A percentile compares a stretch with the other conserved stretches of the same genome.
Conservation (phyloP, 2,329 filamentous ascomycete genomes). For the Dactylella cylindrospora region DNA sequence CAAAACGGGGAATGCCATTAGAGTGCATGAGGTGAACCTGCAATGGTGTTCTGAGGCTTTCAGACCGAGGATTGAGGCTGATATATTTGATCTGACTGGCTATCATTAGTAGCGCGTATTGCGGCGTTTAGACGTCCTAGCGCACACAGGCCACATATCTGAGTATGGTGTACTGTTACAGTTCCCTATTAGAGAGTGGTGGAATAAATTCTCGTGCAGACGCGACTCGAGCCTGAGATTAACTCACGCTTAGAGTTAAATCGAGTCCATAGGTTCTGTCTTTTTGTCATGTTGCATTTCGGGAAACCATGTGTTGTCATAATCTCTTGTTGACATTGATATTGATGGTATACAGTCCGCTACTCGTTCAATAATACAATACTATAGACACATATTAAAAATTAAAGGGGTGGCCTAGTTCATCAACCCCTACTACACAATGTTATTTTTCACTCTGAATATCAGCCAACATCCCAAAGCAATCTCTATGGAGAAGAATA, state of each 20-base stretch:
- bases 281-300: conserved; percentile 9
- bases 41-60: conserved; percentile 31
- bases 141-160: too few relatives aligned
- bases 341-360: conserved; percentile 8
- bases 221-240: neutral
- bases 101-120: too few relatives aligned
- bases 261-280: conserved; percentile 4
- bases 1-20: conserved; percentile 3
- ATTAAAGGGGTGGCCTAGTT: neutral
- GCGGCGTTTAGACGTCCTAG: too few relatives aligned
- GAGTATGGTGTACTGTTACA: too few relatives aligned
- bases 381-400: neutral
- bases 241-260: conserved; percentile 1
- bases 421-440: conserved; percentile 15
- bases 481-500: conserved; percentile 42
- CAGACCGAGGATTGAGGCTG: conserved; percentile 11
- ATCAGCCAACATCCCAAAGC: conserved; percentile 42
- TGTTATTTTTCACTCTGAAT: conserved; percentile 23
- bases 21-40: conserved; percentile 2
- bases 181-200: neutral
- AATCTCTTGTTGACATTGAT: neutral
- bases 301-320: neutral
- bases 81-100: too few relatives aligned
- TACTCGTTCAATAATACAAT: too few relatives aligned
- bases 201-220: neutral